Evolutionary conservation across 768 basidiomycete genomes (phyloP).

Genomic region (Hericium coralloides): DNA sequence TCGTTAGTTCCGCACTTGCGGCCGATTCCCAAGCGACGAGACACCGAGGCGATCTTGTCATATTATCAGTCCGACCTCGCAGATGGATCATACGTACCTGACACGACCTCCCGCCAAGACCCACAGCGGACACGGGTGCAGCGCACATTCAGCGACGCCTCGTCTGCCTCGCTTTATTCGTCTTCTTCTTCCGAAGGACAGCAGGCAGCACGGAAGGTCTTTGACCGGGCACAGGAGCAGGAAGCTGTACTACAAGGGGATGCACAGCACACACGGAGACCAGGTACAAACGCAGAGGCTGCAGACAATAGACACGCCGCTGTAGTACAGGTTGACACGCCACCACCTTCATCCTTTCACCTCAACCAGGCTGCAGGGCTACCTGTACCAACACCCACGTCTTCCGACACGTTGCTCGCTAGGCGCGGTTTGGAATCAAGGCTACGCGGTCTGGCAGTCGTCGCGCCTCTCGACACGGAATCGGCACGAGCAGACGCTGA

Average conservation of each 20-base stretch:
- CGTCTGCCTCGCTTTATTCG: constrained; percentile 18
- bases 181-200: neutral
- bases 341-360: constrained; percentile 19
- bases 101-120: neutral
- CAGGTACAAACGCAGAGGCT: constrained; percentile 35
- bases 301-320: constrained; percentile 59
- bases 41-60: constrained; percentile 38
- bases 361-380: constrained; percentile 13
- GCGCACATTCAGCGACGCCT: neutral
- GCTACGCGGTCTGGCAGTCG: too few relatives aligned
- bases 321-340: constrained; percentile 51
- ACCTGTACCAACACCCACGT: neutral
- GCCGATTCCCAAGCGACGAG: constrained; percentile 21
- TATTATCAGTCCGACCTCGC: constrained; percentile 52
- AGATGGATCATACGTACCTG: constrained; percentile 21
- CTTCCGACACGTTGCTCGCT: constrained; percentile 1
- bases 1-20: constrained; percentile 8
- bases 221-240: neutral
- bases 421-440: neutral
- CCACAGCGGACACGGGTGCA: neutral
- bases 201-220: neutral
- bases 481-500: too few relatives aligned
- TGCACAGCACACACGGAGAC: neutral
- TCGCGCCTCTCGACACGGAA: too few relatives aligned
- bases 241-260: neutral